A percentile compares a stretch with the other conserved stretches of the same genome.
These are phyloP conservation scores for Coniochaeta prunicola DNA, from an alignment of 2,329 filamentous ascomycete genomes.

Conservation along the genomic window DNA sequence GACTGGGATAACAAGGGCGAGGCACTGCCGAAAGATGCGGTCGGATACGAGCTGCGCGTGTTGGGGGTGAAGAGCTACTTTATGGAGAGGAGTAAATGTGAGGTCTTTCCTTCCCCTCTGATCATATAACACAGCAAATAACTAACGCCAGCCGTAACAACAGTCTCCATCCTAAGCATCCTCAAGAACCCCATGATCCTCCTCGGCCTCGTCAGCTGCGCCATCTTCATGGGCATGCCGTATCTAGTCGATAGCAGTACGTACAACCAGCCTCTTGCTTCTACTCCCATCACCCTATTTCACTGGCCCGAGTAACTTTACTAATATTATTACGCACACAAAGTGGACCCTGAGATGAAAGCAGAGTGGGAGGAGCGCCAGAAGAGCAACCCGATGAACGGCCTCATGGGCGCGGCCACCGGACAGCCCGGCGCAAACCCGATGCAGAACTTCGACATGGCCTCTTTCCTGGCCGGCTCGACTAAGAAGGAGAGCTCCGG, in stretches of 20 bases:
- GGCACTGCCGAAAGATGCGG: conserved; percentile 35
- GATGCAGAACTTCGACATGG: conserved; percentile 53
- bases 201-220: conserved; percentile 76
- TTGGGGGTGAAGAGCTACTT: conserved; percentile 67
- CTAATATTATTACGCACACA: background rate
- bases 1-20: conserved; percentile 85
- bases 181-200: conserved; percentile 97
- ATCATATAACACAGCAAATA: background rate
- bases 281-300: background rate
- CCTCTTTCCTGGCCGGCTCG: conserved; percentile 54
- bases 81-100: conserved; percentile 67
- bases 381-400: conserved; percentile 62
- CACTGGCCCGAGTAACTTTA: background rate
- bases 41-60: conserved; percentile 53
- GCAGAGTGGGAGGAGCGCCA: conserved; percentile 90
- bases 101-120: conserved; percentile 22
- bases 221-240: conserved; percentile 84
- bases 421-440: conserved; percentile 29
- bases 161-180: conserved; percentile 73
- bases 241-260: conserved; percentile 93
- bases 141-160: background rate
- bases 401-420: conserved; percentile 39
- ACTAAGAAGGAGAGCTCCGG: conserved; percentile 31
- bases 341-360: conserved; percentile 97
- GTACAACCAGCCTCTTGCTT: conserved; percentile 25